Base-by-base conservation (phyloP, 2,329 filamentous ascomycete genomes). In the Pezicula carpinea region DNA sequence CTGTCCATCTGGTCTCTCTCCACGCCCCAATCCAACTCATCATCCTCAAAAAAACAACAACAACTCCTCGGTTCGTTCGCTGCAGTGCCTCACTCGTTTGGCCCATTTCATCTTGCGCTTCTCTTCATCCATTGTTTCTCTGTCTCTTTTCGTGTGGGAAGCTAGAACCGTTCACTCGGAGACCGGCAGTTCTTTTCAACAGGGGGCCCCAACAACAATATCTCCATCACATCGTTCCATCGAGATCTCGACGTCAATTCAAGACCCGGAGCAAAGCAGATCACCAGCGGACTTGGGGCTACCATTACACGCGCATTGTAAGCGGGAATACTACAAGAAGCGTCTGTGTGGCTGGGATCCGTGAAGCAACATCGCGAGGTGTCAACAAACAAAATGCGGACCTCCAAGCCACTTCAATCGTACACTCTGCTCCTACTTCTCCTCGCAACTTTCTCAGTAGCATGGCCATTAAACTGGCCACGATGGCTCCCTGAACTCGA, bases 401-500 rank as follows among this genome's bases (percentile, higher is more conserved):
- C 72, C 52, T 65, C 72, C 53, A 64, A 64, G 41, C 68, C 69
- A 42, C 57, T 78, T 46, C 63, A 72, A 60, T 70, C 73, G 38
- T 59, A 72, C 56, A 65, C 78, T 55, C 71, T 76, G 43, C 53
- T 75, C 46, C 68, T 80, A 54, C 68, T 82, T 36, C 72, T 79
- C 26, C 64, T 81, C 44, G 65, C 74, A 13, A 59, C 60, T 26
- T 59, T 59, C 43, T 46, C 56, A 39, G 52, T 55, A 19, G 71
- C 72, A n/a, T 70, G 75, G 45, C 77, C 73, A 47, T 36, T 36
- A 33, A 10, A 23, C 15, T 82, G 78, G 79, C 74, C 78, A 17
- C 65, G 63, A 52, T 80, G 75, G 72, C 65, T 82, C 32, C 77
- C 78, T 15, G 70, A 76, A 11, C 40, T 73, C 31, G 73, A 81